These are phyloP conservation scores for Ceratocystis albifundus DNA, from an alignment of 2,329 filamentous ascomycete species.

Conservation along the genomic window DNA sequence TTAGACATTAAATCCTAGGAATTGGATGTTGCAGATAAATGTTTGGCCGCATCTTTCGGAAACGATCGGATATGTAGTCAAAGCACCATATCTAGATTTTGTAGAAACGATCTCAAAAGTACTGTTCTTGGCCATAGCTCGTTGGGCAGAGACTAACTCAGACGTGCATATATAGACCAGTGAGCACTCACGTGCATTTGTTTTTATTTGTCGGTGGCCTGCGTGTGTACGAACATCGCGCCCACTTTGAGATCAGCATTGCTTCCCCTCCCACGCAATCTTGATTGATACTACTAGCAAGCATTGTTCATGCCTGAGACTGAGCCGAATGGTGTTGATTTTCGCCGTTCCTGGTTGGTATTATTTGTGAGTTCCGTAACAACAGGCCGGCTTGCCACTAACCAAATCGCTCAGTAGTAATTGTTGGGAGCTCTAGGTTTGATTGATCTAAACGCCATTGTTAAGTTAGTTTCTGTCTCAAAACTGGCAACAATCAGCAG, in stretches of 20 bases:
- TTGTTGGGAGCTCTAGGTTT: too few species aligned
- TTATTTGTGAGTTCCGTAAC: background rate
- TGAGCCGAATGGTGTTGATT: background rate
- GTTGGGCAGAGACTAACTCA: background rate
- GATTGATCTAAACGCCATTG: background rate
- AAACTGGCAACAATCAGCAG: background rate
- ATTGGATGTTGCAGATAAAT: too few species aligned
- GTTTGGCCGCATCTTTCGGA: background rate
- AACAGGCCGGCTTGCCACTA: too few species aligned
- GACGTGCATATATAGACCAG: background rate
- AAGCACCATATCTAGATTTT: background rate
- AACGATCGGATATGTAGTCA: background rate
- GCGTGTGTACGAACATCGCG: background rate
- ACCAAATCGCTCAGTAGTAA: too few species aligned
- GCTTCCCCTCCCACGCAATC: background rate
- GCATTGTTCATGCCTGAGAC: background rate
- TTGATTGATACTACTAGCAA: background rate
- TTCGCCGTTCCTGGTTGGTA: background rate
- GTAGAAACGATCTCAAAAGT: background rate
- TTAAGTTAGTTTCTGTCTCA: background rate
- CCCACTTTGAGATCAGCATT: background rate
- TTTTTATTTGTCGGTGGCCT: background rate
- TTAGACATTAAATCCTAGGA: background rate
- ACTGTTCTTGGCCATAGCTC: too few species aligned
- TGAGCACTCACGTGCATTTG: conserved; percentile 3